Conservation (phyloP, 768 basidiomycete genomes). For the Lactarius hengduanensis region DNA sequence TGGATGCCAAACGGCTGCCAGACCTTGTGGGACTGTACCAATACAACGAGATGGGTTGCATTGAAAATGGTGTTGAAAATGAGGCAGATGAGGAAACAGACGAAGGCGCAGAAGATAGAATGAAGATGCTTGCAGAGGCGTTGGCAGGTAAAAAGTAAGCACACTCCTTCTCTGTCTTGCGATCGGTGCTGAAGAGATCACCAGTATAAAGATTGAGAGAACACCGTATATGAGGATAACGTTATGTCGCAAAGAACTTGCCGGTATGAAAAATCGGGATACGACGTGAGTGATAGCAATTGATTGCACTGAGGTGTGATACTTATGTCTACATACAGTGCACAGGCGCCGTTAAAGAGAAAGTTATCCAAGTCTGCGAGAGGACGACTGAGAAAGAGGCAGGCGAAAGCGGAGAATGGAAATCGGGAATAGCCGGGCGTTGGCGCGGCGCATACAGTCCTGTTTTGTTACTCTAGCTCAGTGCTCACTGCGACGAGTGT, state of each 20-base stretch:
- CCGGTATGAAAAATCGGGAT: slow-evolving; percentile 34
- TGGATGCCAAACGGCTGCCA: slow-evolving; percentile 38
- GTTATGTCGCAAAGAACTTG: slow-evolving; percentile 48
- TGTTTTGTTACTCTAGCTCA: not conserved
- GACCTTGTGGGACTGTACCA: slow-evolving; percentile 59
- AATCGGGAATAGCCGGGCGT: slow-evolving; percentile 19
- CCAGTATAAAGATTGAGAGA: slow-evolving; percentile 35
- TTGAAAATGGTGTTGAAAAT: slow-evolving; percentile 44
- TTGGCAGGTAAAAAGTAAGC: slow-evolving; percentile 63
- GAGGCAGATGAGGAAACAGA: slow-evolving; percentile 34
- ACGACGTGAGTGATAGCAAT: slow-evolving; percentile 49
- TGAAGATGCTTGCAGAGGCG: slow-evolving; percentile 36
- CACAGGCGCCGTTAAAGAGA: slow-evolving; percentile 54
- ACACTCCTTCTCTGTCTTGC: not conserved
- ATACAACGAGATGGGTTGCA: slow-evolving; percentile 66
- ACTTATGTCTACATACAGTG: slow-evolving; percentile 38
- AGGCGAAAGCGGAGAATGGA: slow-evolving; percentile 35
- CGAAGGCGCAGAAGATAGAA: slow-evolving; percentile 35
- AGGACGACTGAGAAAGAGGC: slow-evolving; percentile 49
- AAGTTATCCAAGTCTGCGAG: slow-evolving; percentile 59
- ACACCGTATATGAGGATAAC: slow-evolving; percentile 73
- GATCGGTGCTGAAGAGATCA: not conserved
- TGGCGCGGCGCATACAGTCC: slow-evolving; percentile 1
- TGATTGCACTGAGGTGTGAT: not conserved
- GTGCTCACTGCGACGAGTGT: slow-evolving; percentile 15